Evolutionary conservation across 2,329 filamentous ascomycete species (phyloP).

Genomic region (Fusarium siculi): DNA sequence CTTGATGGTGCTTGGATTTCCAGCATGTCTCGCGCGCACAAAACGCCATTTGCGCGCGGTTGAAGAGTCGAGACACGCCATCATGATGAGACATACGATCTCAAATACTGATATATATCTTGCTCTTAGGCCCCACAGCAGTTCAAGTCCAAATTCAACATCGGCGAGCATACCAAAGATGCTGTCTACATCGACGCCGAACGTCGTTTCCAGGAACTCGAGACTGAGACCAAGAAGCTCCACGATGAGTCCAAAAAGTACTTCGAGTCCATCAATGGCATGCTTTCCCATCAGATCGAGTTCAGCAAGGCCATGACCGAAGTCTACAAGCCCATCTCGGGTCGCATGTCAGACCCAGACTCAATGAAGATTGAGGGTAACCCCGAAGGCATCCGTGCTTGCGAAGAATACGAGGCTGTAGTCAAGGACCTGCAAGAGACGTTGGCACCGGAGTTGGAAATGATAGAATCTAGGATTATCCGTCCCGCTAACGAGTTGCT

Average conservation of each 20-base stretch:
- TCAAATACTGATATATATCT: conserved; percentile 4
- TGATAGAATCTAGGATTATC: conserved; percentile 94
- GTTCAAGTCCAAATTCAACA: conserved; percentile 91
- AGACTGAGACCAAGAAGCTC: conserved; percentile 94
- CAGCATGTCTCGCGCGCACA: conserved; percentile 26
- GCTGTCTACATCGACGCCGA: conserved; percentile 94
- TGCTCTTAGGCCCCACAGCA: conserved; percentile 80
- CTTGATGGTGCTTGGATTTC: conserved; percentile 26
- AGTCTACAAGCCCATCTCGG: conserved; percentile 98
- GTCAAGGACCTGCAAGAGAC: conserved; percentile 91
- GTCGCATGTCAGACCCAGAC: conserved; percentile 91
- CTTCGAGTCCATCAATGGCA: conserved; percentile 97
- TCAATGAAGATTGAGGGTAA: conserved; percentile 86
- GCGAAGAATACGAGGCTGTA: conserved; percentile 94
- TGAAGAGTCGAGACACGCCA: not conserved
- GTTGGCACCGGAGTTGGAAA: conserved; percentile 90
- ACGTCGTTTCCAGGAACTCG: conserved; percentile 91
- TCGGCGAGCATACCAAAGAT: conserved; percentile 96
- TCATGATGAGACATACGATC: not conserved
- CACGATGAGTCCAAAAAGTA: conserved; percentile 98
- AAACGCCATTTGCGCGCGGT: conserved; percentile 12
- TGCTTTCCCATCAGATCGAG: conserved; percentile 97
- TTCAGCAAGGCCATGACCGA: conserved; percentile 97
- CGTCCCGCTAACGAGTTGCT: conserved; percentile 92
- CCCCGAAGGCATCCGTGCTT: conserved; percentile 90